phyloP scores from a whole-genome alignment of 2,329 filamentous ascomycete genomes.

The Aspergillus hiratsukae region DNA sequence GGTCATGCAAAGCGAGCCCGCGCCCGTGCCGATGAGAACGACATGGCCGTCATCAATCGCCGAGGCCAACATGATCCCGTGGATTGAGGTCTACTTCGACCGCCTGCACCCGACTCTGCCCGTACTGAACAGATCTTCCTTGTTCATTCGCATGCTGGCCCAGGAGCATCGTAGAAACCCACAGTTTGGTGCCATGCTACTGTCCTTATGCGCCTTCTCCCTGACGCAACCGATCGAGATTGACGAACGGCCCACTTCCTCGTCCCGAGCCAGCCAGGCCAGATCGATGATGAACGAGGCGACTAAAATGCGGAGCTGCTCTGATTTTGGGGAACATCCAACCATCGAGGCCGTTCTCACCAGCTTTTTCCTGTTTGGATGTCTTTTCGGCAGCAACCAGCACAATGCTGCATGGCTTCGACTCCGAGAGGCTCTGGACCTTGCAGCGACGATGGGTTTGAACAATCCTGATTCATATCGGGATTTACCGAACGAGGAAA shows the following conservation, averaged over 20 bases:
- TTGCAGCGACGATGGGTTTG: constrained; percentile 38
- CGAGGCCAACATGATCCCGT: constrained; percentile 39
- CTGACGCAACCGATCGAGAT: constrained; percentile 44
- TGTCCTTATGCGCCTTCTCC: constrained; percentile 41
- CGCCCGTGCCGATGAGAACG: constrained; percentile 19
- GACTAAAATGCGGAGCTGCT: constrained; percentile 41
- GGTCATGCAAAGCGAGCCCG: constrained; percentile 16
- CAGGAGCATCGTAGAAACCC: constrained; percentile 42
- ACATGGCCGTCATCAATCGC: constrained; percentile 38
- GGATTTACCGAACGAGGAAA: constrained; percentile 32
- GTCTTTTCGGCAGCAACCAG: constrained; percentile 65
- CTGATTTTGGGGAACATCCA: constrained; percentile 39
- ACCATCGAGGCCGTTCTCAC: constrained; percentile 51
- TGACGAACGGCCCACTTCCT: constrained; percentile 34
- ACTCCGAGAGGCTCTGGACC: constrained; percentile 61
- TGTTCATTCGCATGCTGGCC: constrained; percentile 40
- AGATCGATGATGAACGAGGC: constrained; percentile 41
- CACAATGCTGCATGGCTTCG: constrained; percentile 76
- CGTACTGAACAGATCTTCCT: constrained; percentile 35
- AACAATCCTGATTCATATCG: constrained; percentile 38
- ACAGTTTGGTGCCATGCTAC: constrained; percentile 42
- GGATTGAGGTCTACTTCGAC: constrained; percentile 44
- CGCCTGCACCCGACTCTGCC: constrained; percentile 42
- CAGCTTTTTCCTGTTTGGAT: constrained; percentile 72
- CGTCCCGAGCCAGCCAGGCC: constrained; percentile 35